Conservation (phyloP, 345 rosid species). For the Aegle marmelos region DNA sequence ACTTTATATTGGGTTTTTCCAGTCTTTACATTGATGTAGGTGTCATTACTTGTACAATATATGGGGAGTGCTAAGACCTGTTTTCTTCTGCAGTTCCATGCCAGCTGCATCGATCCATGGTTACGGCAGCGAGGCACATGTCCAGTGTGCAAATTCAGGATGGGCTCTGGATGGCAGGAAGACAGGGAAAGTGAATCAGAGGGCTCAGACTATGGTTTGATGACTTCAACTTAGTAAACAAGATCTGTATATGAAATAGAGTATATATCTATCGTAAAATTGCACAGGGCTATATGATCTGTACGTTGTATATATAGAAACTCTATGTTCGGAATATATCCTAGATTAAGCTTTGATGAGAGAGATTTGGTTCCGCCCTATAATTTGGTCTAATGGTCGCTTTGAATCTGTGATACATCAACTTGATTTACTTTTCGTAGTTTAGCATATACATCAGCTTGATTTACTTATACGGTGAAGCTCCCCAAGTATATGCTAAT, state of each 20-base stretch:
- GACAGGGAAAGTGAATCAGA: conserved; percentile 53
- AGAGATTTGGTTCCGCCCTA: background rate
- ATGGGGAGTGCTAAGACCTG: background rate
- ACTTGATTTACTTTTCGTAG: background rate
- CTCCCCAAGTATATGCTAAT: background rate
- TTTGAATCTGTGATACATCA: background rate
- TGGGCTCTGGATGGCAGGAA: conserved; percentile 47
- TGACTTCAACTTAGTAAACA: background rate
- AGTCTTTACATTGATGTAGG: background rate
- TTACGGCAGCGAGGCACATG: conserved; percentile 63
- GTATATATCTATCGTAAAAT: background rate
- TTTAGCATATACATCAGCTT: background rate
- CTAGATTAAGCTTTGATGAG: background rate
- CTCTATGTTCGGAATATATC: background rate
- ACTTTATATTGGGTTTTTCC: background rate
- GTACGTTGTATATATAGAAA: conserved; percentile 4
- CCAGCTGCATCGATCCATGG: conserved; percentile 70
- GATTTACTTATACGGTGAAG: background rate
- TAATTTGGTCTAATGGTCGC: background rate
- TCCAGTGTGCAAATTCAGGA: conserved; percentile 56
- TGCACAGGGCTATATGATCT: background rate
- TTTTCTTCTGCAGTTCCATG: conserved; percentile 54
- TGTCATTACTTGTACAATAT: background rate
- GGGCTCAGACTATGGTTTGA: conserved; percentile 49
- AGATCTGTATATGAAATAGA: background rate